Percentiles rank a stretch among this genome's conserved stretches.
These are phyloP conservation scores for Penicillium verrucosum DNA, from an alignment of 2,329 filamentous ascomycete species.

Conservation along the genomic window DNA sequence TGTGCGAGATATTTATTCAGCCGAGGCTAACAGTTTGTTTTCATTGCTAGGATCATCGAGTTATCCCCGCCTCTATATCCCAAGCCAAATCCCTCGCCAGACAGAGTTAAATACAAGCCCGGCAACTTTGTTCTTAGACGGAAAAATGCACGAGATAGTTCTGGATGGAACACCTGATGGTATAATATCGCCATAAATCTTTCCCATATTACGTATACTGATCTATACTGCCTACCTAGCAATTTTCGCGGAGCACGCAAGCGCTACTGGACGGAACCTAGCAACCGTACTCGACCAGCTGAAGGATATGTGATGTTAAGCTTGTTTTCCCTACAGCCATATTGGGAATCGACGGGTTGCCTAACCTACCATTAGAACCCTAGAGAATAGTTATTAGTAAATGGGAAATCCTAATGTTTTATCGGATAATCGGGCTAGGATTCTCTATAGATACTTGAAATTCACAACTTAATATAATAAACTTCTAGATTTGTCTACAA, in stretches of 20 bases:
- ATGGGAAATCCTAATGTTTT: no score
- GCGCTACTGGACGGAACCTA: background rate
- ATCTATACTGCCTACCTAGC: background rate
- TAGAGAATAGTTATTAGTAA: no score
- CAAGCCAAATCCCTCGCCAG: conserved; percentile 18
- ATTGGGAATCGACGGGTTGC: no score
- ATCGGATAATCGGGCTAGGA: no score
- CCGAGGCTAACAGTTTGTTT: background rate
- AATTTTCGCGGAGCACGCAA: background rate
- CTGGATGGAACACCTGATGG: conserved; percentile 27
- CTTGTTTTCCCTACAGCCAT: no score
- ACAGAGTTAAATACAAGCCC: conserved; percentile 22
- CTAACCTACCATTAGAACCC: no score
- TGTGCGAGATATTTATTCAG: background rate
- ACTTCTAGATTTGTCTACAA: no score
- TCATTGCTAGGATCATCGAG: conserved; percentile 15
- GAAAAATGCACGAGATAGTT: conserved; percentile 28
- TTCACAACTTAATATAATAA: no score
- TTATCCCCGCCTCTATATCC: conserved; percentile 26
- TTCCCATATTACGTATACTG: background rate
- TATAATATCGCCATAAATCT: background rate
- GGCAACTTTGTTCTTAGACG: conserved; percentile 22
- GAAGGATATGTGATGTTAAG: background rate
- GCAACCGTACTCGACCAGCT: background rate
- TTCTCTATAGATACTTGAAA: no score